Conservation (phyloP, 164 flowering plant genomes). For the Tetracentron sinense region DNA sequence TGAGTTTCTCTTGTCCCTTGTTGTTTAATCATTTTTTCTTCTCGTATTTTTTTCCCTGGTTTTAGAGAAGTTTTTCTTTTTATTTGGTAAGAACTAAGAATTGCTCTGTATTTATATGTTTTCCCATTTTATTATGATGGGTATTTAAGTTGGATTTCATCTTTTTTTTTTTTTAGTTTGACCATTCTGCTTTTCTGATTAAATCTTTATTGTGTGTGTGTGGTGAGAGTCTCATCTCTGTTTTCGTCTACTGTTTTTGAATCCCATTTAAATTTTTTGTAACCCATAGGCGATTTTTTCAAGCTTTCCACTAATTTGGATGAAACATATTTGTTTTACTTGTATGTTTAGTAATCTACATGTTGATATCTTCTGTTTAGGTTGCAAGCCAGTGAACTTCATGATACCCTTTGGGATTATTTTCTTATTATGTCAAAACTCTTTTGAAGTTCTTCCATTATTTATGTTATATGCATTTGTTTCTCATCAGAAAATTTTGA, state of each 20-base stretch:
- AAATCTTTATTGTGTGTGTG: not conserved
- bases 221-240: not conserved
- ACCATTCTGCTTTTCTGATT: not conserved
- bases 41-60: not conserved
- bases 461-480: too few species aligned
- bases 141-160: not conserved
- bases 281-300: not conserved
- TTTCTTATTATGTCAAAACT: too few species aligned
- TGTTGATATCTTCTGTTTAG: too few species aligned
- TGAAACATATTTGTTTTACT: too few species aligned
- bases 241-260: not conserved
- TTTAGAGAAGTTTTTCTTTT: not conserved
- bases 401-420: too few species aligned
- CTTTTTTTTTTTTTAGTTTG: not conserved
- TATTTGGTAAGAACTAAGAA: not conserved
- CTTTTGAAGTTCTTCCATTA: too few species aligned
- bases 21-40: not conserved
- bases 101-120: not conserved
- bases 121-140: too few species aligned
- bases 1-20: slow-evolving; percentile 19
- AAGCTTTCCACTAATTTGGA: not conserved
- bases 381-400: too few species aligned
- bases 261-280: not conserved
- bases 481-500: too few species aligned
- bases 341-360: too few species aligned